Conservation (phyloP, 306 rosid genomes). For the Castanopsis chinensis region DNA sequence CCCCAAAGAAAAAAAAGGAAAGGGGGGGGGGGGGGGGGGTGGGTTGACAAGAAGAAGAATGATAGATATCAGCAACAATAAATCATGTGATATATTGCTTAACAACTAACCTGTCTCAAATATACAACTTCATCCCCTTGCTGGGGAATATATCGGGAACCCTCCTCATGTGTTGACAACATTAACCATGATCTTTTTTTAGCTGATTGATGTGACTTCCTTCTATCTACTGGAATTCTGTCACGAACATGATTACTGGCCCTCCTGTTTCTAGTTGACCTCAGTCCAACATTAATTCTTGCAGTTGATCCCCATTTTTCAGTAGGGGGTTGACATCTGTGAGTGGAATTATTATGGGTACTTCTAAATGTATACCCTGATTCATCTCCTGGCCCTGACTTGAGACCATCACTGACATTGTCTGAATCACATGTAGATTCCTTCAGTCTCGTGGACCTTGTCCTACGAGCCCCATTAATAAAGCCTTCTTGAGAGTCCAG, state of each 20-base stretch:
- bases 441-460: constrained; percentile 50
- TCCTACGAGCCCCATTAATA: constrained; percentile 39
- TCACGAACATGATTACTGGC: constrained; percentile 49
- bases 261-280: constrained; percentile 83
- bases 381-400: constrained; percentile 44
- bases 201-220: constrained; percentile 52
- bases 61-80: constrained; percentile 15
- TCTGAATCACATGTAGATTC: constrained; percentile 38
- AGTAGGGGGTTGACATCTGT: constrained; percentile 40
- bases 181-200: constrained; percentile 78
- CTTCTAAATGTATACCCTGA: constrained; percentile 41
- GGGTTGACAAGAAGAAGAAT: background rate
- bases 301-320: constrained; percentile 76
- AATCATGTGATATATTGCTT: constrained; percentile 9
- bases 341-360: constrained; percentile 38
- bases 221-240: constrained; percentile 53
- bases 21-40: background rate
- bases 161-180: constrained; percentile 80
- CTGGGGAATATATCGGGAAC: constrained; percentile 92
- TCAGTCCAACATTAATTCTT: constrained; percentile 72
- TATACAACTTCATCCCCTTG: constrained; percentile 90
- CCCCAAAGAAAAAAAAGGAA: background rate
- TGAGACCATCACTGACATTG: constrained; percentile 35
- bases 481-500: constrained; percentile 42
- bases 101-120: constrained; percentile 76